These are phyloP conservation scores for Nitzschia putrida DNA, from an alignment of 108 stramenopile species.

Conservation along the genomic window DNA sequence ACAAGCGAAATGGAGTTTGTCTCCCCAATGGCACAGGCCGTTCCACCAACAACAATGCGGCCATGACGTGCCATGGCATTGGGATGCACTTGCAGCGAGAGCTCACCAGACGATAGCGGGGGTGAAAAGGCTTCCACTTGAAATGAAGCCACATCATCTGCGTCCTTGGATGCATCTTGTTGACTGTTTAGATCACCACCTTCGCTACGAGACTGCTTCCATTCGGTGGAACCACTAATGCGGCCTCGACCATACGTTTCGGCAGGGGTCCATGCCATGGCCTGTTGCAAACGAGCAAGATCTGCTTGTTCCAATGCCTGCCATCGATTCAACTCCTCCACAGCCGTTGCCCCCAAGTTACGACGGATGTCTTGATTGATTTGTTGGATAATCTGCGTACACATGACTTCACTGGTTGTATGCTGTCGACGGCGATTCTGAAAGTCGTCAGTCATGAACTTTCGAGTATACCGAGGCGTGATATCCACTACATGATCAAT, in stretches of 20 bases:
- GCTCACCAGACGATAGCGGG: conserved; percentile 3
- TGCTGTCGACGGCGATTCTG: conserved; percentile 59
- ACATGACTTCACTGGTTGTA: conserved; percentile 44
- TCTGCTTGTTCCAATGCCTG: conserved; percentile 25
- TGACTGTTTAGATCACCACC: conserved; percentile 35
- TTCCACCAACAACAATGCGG: conserved; percentile 46
- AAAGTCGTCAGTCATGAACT: conserved; percentile 60
- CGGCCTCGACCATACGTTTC: conserved; percentile 50
- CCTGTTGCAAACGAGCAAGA: conserved; percentile 29
- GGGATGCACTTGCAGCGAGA: conserved; percentile 40
- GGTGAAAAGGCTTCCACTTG: conserved; percentile 63
- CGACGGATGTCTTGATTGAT: conserved; percentile 38
- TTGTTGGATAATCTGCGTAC: conserved; percentile 37
- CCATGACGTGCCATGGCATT: conserved; percentile 19
- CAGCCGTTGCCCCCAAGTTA: conserved; percentile 5
- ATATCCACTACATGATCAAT: conserved; percentile 86
- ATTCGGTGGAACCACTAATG: conserved; percentile 68
- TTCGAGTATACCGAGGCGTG: conserved; percentile 86
- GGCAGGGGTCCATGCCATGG: conserved; percentile 45
- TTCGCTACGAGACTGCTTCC: conserved; percentile 73
- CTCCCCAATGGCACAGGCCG: conserved; percentile 58
- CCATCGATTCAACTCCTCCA: conserved; percentile 34
- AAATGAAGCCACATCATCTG: conserved; percentile 41
- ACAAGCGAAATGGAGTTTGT: conserved; percentile 56
- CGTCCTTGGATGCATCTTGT: conserved; percentile 11